These are phyloP conservation scores for Serendipita sp. DNA, from an alignment of 768 basidiomycete genomes.

Conservation along the genomic window DNA sequence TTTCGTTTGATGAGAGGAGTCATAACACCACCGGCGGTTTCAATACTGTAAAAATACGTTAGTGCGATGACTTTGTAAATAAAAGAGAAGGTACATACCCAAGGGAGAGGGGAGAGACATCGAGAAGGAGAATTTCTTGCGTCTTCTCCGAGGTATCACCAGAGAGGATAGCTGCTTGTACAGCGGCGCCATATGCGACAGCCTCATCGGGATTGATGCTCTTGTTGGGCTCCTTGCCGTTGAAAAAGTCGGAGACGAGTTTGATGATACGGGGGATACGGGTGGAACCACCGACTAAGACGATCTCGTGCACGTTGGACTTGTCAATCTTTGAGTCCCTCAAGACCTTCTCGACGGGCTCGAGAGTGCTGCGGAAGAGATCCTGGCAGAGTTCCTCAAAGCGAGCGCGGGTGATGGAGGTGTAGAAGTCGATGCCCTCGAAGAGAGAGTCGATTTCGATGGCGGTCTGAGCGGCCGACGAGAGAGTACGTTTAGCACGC, in stretches of 20 bases:
- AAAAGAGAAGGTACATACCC: constrained; percentile 27
- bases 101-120: constrained; percentile 76
- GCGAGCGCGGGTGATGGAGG: constrained; percentile 91
- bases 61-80: constrained; percentile 24
- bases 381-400: constrained; percentile 95
- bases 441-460: constrained; percentile 97
- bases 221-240: constrained; percentile 97
- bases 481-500: constrained; percentile 96
- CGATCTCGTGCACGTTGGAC: constrained; percentile 87
- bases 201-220: constrained; percentile 99
- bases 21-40: constrained; percentile 99
- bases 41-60: constrained; percentile 45
- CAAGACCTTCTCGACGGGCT: constrained; percentile 95
- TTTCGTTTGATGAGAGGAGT: constrained; percentile 96
- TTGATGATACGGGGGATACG: constrained; percentile 97
- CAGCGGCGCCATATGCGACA: constrained; percentile 95
- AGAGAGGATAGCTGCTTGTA: constrained; percentile 94
- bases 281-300: constrained; percentile 83
- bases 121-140: constrained; percentile 87
- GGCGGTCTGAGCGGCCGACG: constrained; percentile 88
- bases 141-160: constrained; percentile 98
- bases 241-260: constrained; percentile 97
- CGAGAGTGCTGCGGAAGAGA: constrained; percentile 84
- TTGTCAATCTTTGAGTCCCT: constrained; percentile 98
- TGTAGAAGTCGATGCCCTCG: constrained; percentile 98